Conservation (phyloP, 2,329 filamentous ascomycete species). For the Cladophialophora bantiana region DNA sequence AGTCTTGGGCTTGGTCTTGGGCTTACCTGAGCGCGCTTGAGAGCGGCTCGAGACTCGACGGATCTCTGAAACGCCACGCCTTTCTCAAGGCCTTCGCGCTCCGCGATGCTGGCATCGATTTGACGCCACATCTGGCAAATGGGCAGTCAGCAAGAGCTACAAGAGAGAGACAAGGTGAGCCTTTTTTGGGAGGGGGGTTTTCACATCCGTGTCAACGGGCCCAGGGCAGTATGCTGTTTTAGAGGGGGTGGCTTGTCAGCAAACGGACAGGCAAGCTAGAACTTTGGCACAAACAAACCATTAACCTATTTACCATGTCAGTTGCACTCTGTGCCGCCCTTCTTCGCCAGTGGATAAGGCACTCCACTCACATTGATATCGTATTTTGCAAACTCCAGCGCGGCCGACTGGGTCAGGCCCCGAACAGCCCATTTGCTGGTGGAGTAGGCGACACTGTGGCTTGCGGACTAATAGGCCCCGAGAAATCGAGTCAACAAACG, state of each 20-base stretch:
- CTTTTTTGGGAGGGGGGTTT: slow-evolving; percentile 33
- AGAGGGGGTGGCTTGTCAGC: not conserved
- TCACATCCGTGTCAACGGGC: slow-evolving; percentile 62
- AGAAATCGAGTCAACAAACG: not conserved
- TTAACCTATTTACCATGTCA: slow-evolving; percentile 1
- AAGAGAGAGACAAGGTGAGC: not conserved
- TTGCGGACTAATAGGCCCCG: not conserved
- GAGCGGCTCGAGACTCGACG: slow-evolving; percentile 59
- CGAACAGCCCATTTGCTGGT: slow-evolving; percentile 71
- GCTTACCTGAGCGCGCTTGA: slow-evolving; percentile 55
- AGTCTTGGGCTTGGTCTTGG: no score
- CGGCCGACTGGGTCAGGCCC: slow-evolving; percentile 68
- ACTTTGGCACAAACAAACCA: not conserved
- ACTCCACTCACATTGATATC: slow-evolving; percentile 69
- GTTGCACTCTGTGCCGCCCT: not conserved
- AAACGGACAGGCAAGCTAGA: not conserved
- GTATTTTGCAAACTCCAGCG: slow-evolving; percentile 68
- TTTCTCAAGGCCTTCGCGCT: slow-evolving; percentile 57
- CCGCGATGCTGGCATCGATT: slow-evolving; percentile 66
- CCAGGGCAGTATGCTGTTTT: slow-evolving; percentile 65
- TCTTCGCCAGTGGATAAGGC: not conserved
- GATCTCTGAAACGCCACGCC: slow-evolving; percentile 64
- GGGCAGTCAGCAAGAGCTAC: not conserved
- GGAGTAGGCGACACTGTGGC: slow-evolving; percentile 54
- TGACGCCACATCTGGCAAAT: slow-evolving; percentile 66